Conservation (phyloP, 441 rosid genomes). For the Gossypium schwendimanii region DNA sequence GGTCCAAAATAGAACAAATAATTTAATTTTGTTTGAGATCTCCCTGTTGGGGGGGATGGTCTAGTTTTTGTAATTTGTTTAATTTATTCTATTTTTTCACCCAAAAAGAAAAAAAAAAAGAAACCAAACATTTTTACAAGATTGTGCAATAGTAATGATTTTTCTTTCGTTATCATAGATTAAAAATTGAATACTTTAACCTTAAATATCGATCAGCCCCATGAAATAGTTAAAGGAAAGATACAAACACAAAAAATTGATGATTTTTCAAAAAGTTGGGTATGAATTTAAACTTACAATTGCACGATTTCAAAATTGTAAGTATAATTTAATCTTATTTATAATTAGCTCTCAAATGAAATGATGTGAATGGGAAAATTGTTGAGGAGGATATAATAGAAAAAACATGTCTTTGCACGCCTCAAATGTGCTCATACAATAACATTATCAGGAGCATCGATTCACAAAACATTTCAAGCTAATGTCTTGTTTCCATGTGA, state of each 20-base stretch:
- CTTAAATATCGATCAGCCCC: not conserved
- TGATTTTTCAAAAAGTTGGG: not conserved
- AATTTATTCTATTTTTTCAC: too few relatives aligned
- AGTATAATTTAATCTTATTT: too few relatives aligned
- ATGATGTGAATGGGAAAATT: not conserved
- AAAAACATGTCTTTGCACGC: not conserved
- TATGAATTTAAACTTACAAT: not conserved
- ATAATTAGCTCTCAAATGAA: not conserved
- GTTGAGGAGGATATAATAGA: not conserved
- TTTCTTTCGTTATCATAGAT: too few relatives aligned
- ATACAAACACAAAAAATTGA: not conserved
- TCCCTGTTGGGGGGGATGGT: too few relatives aligned
- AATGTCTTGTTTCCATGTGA: too few relatives aligned
- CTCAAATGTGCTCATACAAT: not conserved
- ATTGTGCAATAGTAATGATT: not conserved
- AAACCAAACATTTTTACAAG: not conserved
- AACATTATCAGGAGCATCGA: too few relatives aligned
- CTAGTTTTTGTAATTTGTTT: too few relatives aligned
- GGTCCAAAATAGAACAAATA: too few relatives aligned
- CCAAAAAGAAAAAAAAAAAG: too few relatives aligned
- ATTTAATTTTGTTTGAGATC: too few relatives aligned
- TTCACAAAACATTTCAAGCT: too few relatives aligned
- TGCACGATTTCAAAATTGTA: too few relatives aligned
- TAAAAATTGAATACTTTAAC: not conserved
- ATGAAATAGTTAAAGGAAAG: not conserved